A percentile compares a stretch with the other conserved stretches of the same genome.
Conservation (phyloP, 208 protist genomes). For the Trichomonas vaginalis region DNA sequence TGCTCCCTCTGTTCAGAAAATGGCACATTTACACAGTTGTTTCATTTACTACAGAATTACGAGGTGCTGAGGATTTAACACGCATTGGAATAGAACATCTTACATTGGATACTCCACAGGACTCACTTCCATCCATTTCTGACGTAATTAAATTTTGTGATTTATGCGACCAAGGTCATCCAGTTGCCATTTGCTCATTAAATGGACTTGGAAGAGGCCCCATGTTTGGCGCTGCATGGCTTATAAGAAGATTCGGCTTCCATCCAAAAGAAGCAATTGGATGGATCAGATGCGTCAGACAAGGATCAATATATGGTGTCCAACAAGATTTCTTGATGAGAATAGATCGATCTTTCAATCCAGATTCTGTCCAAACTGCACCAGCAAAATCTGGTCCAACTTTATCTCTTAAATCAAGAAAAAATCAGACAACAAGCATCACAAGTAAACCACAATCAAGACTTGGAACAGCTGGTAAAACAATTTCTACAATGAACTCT, state of each 20-base stretch:
- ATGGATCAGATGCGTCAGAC: neutral
- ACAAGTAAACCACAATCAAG: neutral
- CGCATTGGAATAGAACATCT: neutral
- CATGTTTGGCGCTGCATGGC: neutral
- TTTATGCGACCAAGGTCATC: neutral
- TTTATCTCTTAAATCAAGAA: neutral
- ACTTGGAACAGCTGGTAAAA: neutral
- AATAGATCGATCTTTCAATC: neutral
- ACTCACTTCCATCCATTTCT: neutral
- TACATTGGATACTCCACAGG: neutral
- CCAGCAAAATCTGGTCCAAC: neutral
- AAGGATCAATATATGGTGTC: neutral
- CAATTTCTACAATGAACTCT: neutral
- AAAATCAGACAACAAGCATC: neutral
- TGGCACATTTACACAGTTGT: neutral
- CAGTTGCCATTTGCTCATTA: neutral
- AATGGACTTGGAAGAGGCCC: neutral
- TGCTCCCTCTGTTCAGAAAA: neutral
- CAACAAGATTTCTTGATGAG: neutral
- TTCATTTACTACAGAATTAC: neutral
- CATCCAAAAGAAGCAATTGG: constrained; percentile 6
- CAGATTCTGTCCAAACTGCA: neutral
- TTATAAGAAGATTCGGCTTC: neutral
- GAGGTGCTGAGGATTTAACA: neutral
- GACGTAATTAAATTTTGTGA: constrained; percentile 8